Conservation (phyloP, 441 rosid species). For the Brassica balearica region DNA sequence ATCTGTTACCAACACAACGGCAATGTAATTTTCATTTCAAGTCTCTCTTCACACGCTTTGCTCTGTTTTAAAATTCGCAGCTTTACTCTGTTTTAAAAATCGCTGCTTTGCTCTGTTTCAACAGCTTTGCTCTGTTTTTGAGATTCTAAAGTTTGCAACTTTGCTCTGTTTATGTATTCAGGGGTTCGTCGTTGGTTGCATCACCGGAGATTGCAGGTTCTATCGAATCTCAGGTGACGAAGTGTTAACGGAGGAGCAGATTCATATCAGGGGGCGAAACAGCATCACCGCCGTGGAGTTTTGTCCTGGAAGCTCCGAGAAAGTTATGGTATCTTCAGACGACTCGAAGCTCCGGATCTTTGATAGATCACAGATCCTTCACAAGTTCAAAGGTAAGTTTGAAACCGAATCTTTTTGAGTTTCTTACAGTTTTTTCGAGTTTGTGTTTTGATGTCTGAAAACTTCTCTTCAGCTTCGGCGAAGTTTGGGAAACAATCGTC, state of each 20-base stretch:
- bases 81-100: neutral
- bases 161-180: slow-evolving; percentile 40
- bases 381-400: slow-evolving; percentile 71
- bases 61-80: neutral
- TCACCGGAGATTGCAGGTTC: slow-evolving; percentile 72
- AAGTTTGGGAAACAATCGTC: slow-evolving; percentile 78
- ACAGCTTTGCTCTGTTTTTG: slow-evolving; percentile 8
- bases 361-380: slow-evolving; percentile 50
- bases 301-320: slow-evolving; percentile 56
- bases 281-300: slow-evolving; percentile 85
- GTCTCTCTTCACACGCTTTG: neutral
- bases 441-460: slow-evolving; percentile 6
- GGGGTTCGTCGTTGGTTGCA: slow-evolving; percentile 79
- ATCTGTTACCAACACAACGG: slow-evolving; percentile 80
- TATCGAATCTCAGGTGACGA: slow-evolving; percentile 65
- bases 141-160: neutral
- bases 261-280: slow-evolving; percentile 58
- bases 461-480: slow-evolving; percentile 54
- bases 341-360: slow-evolving; percentile 68
- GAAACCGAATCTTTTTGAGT: neutral
- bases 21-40: slow-evolving; percentile 49
- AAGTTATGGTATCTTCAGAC: slow-evolving; percentile 74
- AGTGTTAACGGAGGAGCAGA: slow-evolving; percentile 56
- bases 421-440: neutral
- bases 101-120: slow-evolving; percentile 1